Evolutionary conservation across 1,284 basidiomycete species (phyloP).

Genomic region (Calocybe gambosa): DNA sequence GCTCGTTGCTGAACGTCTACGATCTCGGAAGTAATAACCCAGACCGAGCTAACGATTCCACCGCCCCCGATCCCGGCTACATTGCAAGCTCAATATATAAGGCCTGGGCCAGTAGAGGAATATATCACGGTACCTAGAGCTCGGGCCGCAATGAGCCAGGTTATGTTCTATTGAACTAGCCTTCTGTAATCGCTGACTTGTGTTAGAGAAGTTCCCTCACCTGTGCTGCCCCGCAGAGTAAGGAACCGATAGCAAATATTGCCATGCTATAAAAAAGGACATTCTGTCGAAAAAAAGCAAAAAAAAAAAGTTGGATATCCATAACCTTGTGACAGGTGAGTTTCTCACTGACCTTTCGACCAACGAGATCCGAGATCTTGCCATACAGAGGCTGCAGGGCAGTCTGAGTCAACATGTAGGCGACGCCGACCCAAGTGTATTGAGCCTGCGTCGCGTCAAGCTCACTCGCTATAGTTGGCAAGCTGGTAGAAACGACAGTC

Average conservation of each 20-base stretch:
- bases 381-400: conserved; percentile 78
- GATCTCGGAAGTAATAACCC: conserved; percentile 77
- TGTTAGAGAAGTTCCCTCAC: conserved; percentile 29
- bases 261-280: conserved; percentile 64
- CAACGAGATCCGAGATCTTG: conserved; percentile 68
- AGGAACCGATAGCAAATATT: conserved; percentile 65
- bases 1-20: conserved; percentile 62
- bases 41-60: conserved; percentile 75
- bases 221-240: conserved; percentile 64
- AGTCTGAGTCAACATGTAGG: conserved; percentile 79
- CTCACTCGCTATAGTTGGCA: conserved; percentile 70
- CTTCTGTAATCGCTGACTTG: conserved; percentile 6
- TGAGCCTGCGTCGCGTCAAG: conserved; percentile 58
- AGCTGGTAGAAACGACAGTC: conserved; percentile 77
- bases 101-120: neutral
- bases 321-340: neutral
- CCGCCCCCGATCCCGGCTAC: conserved; percentile 69
- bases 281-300: conserved; percentile 37
- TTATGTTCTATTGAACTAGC: conserved; percentile 43
- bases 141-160: conserved; percentile 38
- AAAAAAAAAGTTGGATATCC: conserved; percentile 4
- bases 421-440: conserved; percentile 80
- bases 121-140: conserved; percentile 32
- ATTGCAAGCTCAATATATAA: conserved; percentile 3
- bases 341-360: conserved; percentile 51